Evolutionary conservation across 2,329 filamentous ascomycete genomes (phyloP), one percentile per base, ranked within the genome.

Genomic region (Paecilomyces formosus): DNA sequence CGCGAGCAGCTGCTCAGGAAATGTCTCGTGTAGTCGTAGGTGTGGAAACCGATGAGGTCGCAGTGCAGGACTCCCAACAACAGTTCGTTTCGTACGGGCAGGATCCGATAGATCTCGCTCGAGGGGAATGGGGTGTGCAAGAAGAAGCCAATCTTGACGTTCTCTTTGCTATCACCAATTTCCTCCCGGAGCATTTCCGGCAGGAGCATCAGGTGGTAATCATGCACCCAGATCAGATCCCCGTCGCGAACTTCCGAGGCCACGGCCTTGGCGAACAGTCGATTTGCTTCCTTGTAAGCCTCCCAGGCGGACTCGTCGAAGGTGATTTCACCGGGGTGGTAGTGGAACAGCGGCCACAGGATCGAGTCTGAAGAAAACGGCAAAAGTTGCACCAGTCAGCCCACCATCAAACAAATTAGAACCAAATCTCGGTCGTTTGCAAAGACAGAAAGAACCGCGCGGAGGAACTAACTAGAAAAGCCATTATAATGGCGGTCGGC

Each of bases 401-500:
- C 21, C 13, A 8, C 22, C 50, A 52, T 15, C 22, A 28, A 45
- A 45, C n/a, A n/a, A 31, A 45, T 45, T 31, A 31, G 8, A 31
- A 8, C 11, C 6, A 45, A 18, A 45, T 45, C 15, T 45, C 39
- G 6, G 7, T 45, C 9, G n/a, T 39, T 1, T 11, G 1, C 30
- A 12, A 9, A 45, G n/a, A 15, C 4, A 18, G n/a, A 18, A 45
- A 9, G 5, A 39, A 15, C 12, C 8, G 39, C 18, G 50, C 7
- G 26, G 49, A 55, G 39, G 13, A 53, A 70, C 88, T 74, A 78
- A 96, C 91, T 97, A 39, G 92, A 93, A 74, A 97, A 97, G 54
- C 94, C 94, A 71, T 99, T 99, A 81, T 99, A 97, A 76, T 97
- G 94, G 62, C 88, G 85, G 74, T 97, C 94, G 55, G 92, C 92